Base-by-base conservation (phyloP, 345 rosid species). In the Dimocarpus longan region DNA sequence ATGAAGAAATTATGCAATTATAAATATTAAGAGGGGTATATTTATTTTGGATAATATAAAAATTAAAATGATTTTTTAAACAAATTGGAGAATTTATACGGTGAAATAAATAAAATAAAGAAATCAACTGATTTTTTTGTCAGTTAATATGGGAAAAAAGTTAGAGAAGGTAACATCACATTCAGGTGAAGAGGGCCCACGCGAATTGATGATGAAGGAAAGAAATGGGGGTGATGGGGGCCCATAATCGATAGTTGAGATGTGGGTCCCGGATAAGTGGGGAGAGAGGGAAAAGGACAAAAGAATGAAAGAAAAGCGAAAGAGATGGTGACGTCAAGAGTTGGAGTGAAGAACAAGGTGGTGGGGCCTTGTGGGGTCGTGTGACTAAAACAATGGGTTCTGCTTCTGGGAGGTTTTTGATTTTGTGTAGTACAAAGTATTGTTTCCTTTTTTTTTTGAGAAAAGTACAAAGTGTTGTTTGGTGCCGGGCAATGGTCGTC, bases 311-410 rank as follows among this genome's bases (percentile, higher is more conserved):
- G 44, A 44, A 68, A 75, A 60, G 71, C 8, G 52, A 63, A 62
- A 77, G 70, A 15, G 50, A 46, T 5, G 42, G 77, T 77, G 87
- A 80, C 72, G 79, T 73, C n/a, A 0, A 40, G 26, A 39, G 66
- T 12, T 82, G 6, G 80, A 66, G 80, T 40, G 67, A 54, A 69
- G 50, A 22, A 16, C 32, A 68, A 71, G 68, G 71, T 21, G 40
- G 52, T 22, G 66, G 79, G 56, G 6, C 22, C 65, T 22, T 3
- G 59, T 54, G 59, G 59, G 59, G 26, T 26, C 22, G 44, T 24
- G 52, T 44, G 28, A 46, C 62, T 4, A 74, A 75, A 80, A 76
- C 85, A 79, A 71, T 80, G 80, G 81, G 84, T 64, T 68, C 21
- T 21, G 39, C 10, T 64, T 68, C 26, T 21, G 26, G 18, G 54